Percentiles rank a stretch among this genome's conserved stretches.
phyloP scores from a whole-genome alignment of 1,139 yeast genomes.

The Hansenula sp. region DNA sequence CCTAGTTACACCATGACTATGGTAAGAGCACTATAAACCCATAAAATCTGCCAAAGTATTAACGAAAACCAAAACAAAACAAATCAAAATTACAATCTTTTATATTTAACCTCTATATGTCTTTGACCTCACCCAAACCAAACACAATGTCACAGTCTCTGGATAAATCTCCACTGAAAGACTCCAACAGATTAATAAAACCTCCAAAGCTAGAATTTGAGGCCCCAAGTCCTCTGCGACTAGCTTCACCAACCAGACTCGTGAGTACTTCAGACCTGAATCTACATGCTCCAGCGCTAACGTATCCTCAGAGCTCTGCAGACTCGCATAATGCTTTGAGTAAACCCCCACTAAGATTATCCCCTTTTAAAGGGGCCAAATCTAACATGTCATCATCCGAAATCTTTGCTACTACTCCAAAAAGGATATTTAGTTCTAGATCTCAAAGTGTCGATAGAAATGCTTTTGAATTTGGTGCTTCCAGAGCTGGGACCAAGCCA shows the following conservation, averaged over 20 bases:
- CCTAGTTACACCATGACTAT: background rate
- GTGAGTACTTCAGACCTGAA: background rate
- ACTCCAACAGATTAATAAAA: background rate
- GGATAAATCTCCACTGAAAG: background rate
- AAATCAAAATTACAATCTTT: background rate
- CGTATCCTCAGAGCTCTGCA: conserved; percentile 3
- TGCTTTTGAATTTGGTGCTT: background rate
- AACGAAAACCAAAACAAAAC: background rate
- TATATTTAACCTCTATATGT: background rate
- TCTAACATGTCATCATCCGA: conserved; percentile 11
- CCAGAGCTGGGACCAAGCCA: conserved; percentile 1
- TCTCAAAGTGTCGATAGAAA: conserved; percentile 21
- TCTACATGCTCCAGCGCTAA: background rate
- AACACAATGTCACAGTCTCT: background rate
- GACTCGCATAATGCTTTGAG: background rate
- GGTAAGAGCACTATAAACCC: background rate
- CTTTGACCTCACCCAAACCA: background rate
- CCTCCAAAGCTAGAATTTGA: background rate
- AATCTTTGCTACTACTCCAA: conserved; percentile 20
- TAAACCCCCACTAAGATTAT: conserved; percentile 21
- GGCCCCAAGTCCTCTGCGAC: conserved; percentile 1
- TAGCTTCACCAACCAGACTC: background rate
- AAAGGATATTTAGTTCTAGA: conserved; percentile 9
- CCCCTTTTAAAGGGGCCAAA: conserved; percentile 20
- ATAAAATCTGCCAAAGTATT: conserved; percentile 1